Evolutionary conservation across 1,284 basidiomycete genomes (phyloP).

Genomic region (Somion occarium): DNA sequence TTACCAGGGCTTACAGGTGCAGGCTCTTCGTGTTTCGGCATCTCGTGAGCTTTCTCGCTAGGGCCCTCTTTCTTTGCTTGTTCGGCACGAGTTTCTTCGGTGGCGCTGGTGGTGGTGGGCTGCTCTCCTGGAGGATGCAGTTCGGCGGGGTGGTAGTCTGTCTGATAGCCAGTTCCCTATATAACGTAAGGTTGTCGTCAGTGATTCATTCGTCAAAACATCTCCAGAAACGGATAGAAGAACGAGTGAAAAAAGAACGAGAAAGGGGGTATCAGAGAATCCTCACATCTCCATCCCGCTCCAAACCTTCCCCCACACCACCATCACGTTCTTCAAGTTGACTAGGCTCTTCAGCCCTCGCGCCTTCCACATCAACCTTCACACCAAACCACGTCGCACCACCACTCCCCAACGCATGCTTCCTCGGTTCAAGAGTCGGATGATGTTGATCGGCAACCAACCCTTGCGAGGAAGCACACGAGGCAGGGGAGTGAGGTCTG

Average conservation of each 20-base stretch:
- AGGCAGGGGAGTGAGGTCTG: not conserved
- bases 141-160: slow-evolving; percentile 27
- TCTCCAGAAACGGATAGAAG: not conserved
- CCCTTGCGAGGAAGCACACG: slow-evolving; percentile 9
- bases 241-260: not conserved
- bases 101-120: slow-evolving; percentile 1
- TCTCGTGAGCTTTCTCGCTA: not conserved
- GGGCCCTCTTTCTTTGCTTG: not conserved
- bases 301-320: slow-evolving; percentile 5
- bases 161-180: slow-evolving; percentile 22
- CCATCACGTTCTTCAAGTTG: not conserved
- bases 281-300: not conserved
- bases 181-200: slow-evolving; percentile 1
- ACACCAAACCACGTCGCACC: slow-evolving; percentile 19
- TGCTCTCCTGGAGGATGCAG: slow-evolving; percentile 17
- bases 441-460: slow-evolving; percentile 18
- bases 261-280: not conserved
- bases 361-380: slow-evolving; percentile 6
- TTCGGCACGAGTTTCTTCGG: not conserved
- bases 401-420: slow-evolving; percentile 20
- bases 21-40: not conserved
- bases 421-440: slow-evolving; percentile 18
- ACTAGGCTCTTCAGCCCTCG: not conserved
- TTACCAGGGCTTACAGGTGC: not conserved
- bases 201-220: not conserved